Evolutionary conservation across 345 rosid genomes (phyloP), one percentile per base, ranked within the genome.

Genomic region (Eucalyptus erythrocorys): DNA sequence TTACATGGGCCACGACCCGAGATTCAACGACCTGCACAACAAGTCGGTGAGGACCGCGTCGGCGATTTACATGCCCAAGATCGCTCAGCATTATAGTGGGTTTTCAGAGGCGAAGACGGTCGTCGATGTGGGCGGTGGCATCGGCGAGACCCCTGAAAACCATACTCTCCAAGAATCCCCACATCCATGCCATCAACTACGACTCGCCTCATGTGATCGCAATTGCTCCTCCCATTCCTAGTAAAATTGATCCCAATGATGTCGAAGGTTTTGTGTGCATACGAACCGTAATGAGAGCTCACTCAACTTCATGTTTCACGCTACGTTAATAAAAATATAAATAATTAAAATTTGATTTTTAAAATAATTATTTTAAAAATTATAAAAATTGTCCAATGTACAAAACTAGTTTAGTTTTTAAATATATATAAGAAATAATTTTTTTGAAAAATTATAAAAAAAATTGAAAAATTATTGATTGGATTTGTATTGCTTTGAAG

Each of bases 161-260:
- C 27, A 55, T 55, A 55, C 27, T 55, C 27, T 55, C 61, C 47
- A 81, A 19, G 26, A 40, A 34, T 30, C 61, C 48, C 30, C 48
- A 37, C 42, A 40, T 12, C 48, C 61, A 30, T 1, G 61, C 61
- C 13, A 93, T 93, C 17, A 94, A 95, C 49, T 94, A 89, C 86
- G 94, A 94, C 86, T 19, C 91, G 49, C 92, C 91, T 42, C 66
- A 55, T 85, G 90, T 88, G 24, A 26, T 89, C 43, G 86, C 86
- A 43, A 45, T 51, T 53, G 91, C 91, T 34, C 89, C 92, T 27
- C 57, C 87, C 86, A 90, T 90, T 51, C 91, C 94, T 37, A 89
- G 93, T 89, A 89, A 55, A 55, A 55, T 22, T 12, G 13, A 24
- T 21, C 61, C 12, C 12, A 55, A 22, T 22, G 61, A 55, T 22